Evolutionary conservation across 805 yeast genomes (phyloP).

Genomic region (Wickerhamomyces rabaulensis): DNA sequence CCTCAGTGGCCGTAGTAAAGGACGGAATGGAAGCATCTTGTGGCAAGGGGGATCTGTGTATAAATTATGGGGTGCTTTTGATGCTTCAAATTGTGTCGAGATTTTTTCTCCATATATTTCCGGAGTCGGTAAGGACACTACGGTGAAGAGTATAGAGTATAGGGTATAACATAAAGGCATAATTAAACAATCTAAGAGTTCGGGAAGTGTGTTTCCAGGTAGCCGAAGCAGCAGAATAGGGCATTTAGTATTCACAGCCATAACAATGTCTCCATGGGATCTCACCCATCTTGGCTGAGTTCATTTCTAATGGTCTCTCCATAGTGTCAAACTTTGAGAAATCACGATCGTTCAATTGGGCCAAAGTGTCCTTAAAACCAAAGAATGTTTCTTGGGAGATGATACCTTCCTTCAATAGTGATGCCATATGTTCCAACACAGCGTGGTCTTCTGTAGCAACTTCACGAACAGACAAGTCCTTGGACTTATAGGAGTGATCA

Average conservation of each 20-base stretch:
- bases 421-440: background rate
- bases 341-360: background rate
- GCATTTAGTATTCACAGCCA: background rate
- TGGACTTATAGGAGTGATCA: conserved; percentile 2
- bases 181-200: too few species aligned
- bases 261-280: background rate
- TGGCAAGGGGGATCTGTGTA: background rate
- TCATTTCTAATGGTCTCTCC: background rate
- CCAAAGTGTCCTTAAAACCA: background rate
- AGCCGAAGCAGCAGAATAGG: too few species aligned
- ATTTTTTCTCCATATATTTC: too few species aligned
- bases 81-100: background rate
- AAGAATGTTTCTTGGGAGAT: background rate
- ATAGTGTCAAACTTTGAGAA: background rate
- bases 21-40: background rate
- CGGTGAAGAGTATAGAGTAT: too few species aligned
- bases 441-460: background rate
- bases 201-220: too few species aligned
- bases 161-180: too few species aligned
- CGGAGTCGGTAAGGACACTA: background rate
- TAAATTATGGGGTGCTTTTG: too few species aligned
- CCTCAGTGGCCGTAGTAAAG: background rate
- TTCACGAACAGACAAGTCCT: background rate
- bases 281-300: background rate
- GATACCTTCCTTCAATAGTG: background rate